Conservation (phyloP, 2,329 filamentous ascomycete genomes). For the Diaporthe aspalathi region DNA sequence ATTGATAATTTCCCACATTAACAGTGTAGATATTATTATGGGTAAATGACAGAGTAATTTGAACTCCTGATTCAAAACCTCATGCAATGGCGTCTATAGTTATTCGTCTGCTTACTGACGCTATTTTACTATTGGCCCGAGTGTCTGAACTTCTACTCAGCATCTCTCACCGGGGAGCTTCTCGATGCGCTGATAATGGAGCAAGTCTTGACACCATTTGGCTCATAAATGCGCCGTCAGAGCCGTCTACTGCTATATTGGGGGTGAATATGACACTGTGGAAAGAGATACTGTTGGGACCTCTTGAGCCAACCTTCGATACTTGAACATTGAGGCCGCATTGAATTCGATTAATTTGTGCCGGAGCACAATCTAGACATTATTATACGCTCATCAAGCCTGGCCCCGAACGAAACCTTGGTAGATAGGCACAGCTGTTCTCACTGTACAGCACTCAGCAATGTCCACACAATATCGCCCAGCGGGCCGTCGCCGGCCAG, state of each 20-base stretch:
- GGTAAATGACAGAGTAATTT: not conserved
- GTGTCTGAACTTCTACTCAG: not conserved
- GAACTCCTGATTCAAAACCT: slow-evolving; percentile 7
- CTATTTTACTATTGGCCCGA: not conserved
- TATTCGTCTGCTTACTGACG: not conserved
- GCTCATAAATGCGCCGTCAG: not conserved
- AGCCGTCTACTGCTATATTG: no score
- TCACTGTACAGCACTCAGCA: not conserved
- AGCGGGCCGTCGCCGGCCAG: slow-evolving; percentile 4
- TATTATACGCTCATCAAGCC: not conserved
- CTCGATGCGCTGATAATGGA: not conserved
- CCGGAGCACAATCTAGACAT: not conserved
- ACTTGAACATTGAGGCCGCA: not conserved
- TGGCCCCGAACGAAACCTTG: not conserved
- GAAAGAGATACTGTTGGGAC: not conserved
- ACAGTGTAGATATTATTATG: not conserved
- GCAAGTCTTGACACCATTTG: not conserved
- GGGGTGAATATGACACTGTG: no score
- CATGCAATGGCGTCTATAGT: no score
- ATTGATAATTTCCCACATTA: not conserved
- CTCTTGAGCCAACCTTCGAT: no score
- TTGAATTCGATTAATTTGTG: not conserved
- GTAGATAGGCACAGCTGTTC: not conserved
- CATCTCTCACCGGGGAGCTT: not conserved
- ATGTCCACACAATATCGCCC: slow-evolving; percentile 7